A percentile compares a stretch with the other conserved stretches of the same genome.
Evolutionary conservation across 2,329 filamentous ascomycete species (phyloP).

Genomic region (Cladosporium halotolerans): DNA sequence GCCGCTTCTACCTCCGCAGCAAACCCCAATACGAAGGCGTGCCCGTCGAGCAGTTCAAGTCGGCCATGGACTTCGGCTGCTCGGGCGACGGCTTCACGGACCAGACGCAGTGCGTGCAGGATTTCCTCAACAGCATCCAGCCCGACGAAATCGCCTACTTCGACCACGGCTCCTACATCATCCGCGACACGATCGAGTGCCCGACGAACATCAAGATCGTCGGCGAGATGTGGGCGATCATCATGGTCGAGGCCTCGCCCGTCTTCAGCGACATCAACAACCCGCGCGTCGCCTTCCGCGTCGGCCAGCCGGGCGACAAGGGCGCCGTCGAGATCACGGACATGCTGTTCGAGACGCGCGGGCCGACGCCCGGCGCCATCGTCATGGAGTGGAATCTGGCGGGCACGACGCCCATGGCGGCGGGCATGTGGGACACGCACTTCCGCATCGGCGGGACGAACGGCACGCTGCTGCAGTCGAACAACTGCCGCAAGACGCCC

Average conservation of each 20-base stretch:
- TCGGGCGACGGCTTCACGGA: conserved; percentile 81
- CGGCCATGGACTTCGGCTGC: conserved; percentile 49
- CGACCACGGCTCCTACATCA: conserved; percentile 57
- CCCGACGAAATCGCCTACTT: conserved; percentile 56
- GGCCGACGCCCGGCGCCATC: conserved; percentile 78
- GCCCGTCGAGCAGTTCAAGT: conserved; percentile 64
- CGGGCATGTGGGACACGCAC: conserved; percentile 88
- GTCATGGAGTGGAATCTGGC: conserved; percentile 88
- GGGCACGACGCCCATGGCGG: conserved; percentile 57
- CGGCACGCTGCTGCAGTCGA: conserved; percentile 61
- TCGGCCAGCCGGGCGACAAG: conserved; percentile 69
- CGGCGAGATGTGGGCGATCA: conserved; percentile 84
- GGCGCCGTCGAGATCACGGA: conserved; percentile 85
- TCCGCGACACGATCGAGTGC: conserved; percentile 54
- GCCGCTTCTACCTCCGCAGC: conserved; percentile 67
- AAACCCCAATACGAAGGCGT: conserved; percentile 80
- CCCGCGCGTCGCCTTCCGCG: conserved; percentile 77
- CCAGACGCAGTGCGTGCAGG: conserved; percentile 78
- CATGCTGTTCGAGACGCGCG: conserved; percentile 76
- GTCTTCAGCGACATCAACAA: conserved; percentile 70
- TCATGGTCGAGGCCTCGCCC: conserved; percentile 69
- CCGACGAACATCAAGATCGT: conserved; percentile 67
- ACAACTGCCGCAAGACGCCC: conserved; percentile 72
- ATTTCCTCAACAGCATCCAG: conserved; percentile 61
- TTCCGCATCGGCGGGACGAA: conserved; percentile 58